A percentile compares a stretch with the other conserved stretches of the same genome.
These are phyloP conservation scores for Neonectria coccinea DNA, from an alignment of 2,329 filamentous ascomycete genomes.

Conservation along the genomic window DNA sequence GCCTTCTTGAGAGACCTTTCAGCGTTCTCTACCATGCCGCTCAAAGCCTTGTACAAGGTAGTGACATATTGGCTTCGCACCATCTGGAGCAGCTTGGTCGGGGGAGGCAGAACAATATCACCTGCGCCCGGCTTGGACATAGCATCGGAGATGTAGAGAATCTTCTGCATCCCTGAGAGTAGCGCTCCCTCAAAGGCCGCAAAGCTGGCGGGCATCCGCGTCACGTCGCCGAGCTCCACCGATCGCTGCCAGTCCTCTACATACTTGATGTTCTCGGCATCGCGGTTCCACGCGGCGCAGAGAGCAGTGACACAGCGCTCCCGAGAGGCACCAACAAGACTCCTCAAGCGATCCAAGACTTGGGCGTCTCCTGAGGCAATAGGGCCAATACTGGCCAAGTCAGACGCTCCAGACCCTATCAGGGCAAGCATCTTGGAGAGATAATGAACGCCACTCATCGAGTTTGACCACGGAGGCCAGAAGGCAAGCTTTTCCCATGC, in stretches of 20 bases:
- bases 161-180: constrained; percentile 90
- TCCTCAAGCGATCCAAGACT: constrained; percentile 78
- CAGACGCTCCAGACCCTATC: constrained; percentile 87
- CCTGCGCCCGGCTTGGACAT: constrained; percentile 78
- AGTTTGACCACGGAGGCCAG: constrained; percentile 94
- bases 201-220: constrained; percentile 90
- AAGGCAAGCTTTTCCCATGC: constrained; percentile 95
- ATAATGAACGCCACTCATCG: constrained; percentile 91
- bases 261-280: constrained; percentile 91
- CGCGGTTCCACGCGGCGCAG: constrained; percentile 91
- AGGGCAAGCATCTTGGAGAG: constrained; percentile 84
- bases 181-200: constrained; percentile 86
- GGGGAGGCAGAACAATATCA: constrained; percentile 86
- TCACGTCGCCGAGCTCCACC: constrained; percentile 84
- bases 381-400: constrained; percentile 81
- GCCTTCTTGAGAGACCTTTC: constrained; percentile 77
- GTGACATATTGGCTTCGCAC: constrained; percentile 93
- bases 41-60: constrained; percentile 92
- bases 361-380: constrained; percentile 67
- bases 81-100: constrained; percentile 88
- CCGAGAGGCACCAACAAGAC: constrained; percentile 80
- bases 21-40: constrained; percentile 97
- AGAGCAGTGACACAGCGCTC: constrained; percentile 89
- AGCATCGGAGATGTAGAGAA: constrained; percentile 91
- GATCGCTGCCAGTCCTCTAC: constrained; percentile 94